These are phyloP conservation scores for Piromyces finnis DNA, from an alignment of 192 early-diverging fungal genomes.

Conservation along the genomic window DNA sequence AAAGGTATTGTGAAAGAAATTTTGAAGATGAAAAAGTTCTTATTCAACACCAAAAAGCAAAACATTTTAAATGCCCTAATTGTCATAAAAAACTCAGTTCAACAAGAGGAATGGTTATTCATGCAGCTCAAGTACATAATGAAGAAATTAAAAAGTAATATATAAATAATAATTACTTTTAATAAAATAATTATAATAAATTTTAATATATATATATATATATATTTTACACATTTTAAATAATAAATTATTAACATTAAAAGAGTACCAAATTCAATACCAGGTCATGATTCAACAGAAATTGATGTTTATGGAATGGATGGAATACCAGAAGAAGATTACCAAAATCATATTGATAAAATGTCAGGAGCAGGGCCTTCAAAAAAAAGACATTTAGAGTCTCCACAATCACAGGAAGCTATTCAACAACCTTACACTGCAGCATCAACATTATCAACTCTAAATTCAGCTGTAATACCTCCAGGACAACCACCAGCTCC, in stretches of 20 bases:
- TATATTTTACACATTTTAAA: no score
- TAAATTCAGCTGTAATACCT: background rate
- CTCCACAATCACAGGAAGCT: background rate
- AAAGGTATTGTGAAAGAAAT: slow-evolving; percentile 90
- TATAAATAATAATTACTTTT: background rate
- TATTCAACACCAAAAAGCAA: slow-evolving; percentile 79
- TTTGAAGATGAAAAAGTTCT: slow-evolving; percentile 92
- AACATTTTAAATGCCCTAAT: slow-evolving; percentile 80
- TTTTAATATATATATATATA: no score
- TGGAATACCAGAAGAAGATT: slow-evolving; percentile 70
- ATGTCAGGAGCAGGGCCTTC: slow-evolving; percentile 2
- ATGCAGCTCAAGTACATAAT: slow-evolving; percentile 87
- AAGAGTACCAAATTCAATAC: slow-evolving; percentile 71
- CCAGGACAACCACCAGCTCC: background rate
- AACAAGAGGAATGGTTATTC: slow-evolving; percentile 75
- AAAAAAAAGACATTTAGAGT: background rate
- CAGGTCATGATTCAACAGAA: slow-evolving; percentile 68
- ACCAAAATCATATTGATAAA: slow-evolving; percentile 37
- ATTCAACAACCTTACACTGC: background rate
- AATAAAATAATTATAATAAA: no score
- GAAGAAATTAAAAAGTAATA: slow-evolving; percentile 52
- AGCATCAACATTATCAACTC: background rate
- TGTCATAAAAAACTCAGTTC: slow-evolving; percentile 78
- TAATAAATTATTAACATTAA: no score
- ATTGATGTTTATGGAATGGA: slow-evolving; percentile 91